phyloP scores from a whole-genome alignment of 352 stramenopile genomes.

The Phytophthora boehmeriae region DNA sequence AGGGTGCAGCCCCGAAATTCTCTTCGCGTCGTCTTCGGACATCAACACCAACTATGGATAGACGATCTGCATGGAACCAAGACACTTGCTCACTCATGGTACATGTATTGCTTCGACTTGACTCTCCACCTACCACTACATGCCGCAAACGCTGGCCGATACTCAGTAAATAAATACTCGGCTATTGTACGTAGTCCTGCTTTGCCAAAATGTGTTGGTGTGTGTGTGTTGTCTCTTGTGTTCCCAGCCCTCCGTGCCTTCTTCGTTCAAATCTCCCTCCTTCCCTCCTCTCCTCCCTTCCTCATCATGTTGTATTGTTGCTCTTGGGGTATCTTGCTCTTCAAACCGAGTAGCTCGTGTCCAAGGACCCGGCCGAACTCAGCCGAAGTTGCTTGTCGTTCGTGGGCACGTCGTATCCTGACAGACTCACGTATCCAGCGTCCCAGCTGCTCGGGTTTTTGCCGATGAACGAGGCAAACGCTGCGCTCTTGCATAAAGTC shows the following conservation, averaged over 20 bases:
- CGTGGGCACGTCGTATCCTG: constrained; percentile 66
- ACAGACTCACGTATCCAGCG: constrained; percentile 73
- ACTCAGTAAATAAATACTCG: constrained; percentile 59
- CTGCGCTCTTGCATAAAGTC: constrained; percentile 40
- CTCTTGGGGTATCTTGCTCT: constrained; percentile 1
- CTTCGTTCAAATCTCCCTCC: background rate
- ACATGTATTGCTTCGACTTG: constrained; percentile 28
- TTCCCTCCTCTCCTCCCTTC: constrained; percentile 6
- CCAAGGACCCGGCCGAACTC: constrained; percentile 22
- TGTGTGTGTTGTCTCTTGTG: constrained; percentile 27
- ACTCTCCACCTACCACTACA: constrained; percentile 7
- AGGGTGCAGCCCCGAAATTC: constrained; percentile 20
- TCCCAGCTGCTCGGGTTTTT: constrained; percentile 74
- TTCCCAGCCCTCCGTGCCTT: background rate
- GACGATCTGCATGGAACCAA: background rate
- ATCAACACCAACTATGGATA: background rate
- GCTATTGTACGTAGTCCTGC: constrained; percentile 21
- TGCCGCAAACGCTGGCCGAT: constrained; percentile 11
- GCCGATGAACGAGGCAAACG: constrained; percentile 68
- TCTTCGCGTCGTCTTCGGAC: constrained; percentile 12
- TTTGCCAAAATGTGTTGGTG: constrained; percentile 3
- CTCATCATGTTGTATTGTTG: constrained; percentile 5
- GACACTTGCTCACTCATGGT: constrained; percentile 2
- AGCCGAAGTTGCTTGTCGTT: constrained; percentile 39
- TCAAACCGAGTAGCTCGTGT: constrained; percentile 33